Percentiles rank a stretch among this genome's conserved stretches.
phyloP scores from a whole-genome alignment of 176 grass and related monocot genomes.

The Ampelocalamus luodianensis region DNA sequence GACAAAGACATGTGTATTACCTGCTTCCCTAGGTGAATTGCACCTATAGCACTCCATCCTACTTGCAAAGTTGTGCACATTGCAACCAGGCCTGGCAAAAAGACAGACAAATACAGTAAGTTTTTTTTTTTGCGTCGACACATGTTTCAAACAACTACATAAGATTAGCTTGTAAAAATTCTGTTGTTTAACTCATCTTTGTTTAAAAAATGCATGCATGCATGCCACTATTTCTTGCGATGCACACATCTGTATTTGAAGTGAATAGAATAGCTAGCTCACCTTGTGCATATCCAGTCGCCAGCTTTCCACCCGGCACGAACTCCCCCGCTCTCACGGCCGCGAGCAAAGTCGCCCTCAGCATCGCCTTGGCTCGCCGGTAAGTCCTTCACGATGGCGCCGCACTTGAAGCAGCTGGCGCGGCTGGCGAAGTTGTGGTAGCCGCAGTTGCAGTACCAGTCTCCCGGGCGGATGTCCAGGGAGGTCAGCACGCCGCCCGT shows the following conservation, averaged over 20 bases:
- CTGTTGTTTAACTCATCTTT: neutral
- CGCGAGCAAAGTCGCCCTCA: conserved; percentile 39
- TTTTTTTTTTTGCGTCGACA: neutral
- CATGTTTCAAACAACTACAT: neutral
- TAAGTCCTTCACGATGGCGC: conserved; percentile 59
- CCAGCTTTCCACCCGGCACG: conserved; percentile 73
- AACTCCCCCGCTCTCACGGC: conserved; percentile 33
- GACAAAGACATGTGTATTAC: conserved; percentile 45
- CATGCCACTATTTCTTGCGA: conserved; percentile 35
- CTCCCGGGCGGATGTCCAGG: conserved; percentile 68
- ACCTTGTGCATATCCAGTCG: conserved; percentile 95
- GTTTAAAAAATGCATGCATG: neutral
- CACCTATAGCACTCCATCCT: conserved; percentile 86
- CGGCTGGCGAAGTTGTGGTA: conserved; percentile 97
- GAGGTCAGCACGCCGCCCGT: conserved; percentile 54
- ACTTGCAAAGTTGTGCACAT: conserved; percentile 94
- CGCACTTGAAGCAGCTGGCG: conserved; percentile 81
- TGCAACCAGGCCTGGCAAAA: conserved; percentile 74
- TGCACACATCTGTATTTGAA: conserved; percentile 26
- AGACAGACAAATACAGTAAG: neutral
- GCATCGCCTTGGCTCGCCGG: conserved; percentile 47
- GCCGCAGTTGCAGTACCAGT: conserved; percentile 97
- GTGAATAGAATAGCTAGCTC: conserved; percentile 25
- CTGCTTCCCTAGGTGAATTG: conserved; percentile 69
- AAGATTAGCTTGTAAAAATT: neutral